Base-by-base conservation (phyloP, 495 filamentous ascomycete species). In the Penicillium roqueforti region DNA sequence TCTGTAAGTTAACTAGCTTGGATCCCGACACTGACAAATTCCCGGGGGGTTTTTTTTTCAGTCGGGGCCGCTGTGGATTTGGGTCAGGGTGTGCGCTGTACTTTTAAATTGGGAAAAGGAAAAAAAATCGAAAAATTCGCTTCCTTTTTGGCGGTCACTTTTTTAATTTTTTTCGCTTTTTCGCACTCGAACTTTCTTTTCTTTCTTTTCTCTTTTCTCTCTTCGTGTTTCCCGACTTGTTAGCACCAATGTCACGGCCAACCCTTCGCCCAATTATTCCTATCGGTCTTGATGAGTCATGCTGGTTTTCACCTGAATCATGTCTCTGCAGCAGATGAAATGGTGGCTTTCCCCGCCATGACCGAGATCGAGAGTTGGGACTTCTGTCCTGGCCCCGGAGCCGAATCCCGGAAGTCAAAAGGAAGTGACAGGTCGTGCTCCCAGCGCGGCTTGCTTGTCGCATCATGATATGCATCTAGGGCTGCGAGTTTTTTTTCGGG, bases 381-480 rank as follows among this genome's bases (percentile, higher is more conserved):
- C 18, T 50, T 40, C 40, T 37, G 29, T 28, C 28, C 19, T 44
- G 34, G n/a, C 47, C 14, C 42, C 32, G 42, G 51, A 47, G 16
- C 42, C 16, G 18, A 31, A 20, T 47, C 23, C 51, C 51, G 42
- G 31, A 54, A 54, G 51, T 54, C 51, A 54, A 54, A 38, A 10
- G 29, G 16, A 54, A 47, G 43, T 54, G 51, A 54, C 42, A 47
- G 42, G 42, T 54, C 51, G 29, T 43, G 50, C 26, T 25, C n/a
- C 10, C 23, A 41, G 20, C 29, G 19, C 25, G 18, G 50, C 29
- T 52, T 52, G 50, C 31, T 52, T 36, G 31, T 52, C 39, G 28
- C 50, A 52, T 52, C 44, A 44, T 52, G 50, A 52, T 44, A 40
- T 52, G 50, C 50, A 52, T 52, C 29, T 52, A 41, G 47, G 20